Conservation (phyloP, 78 protist genomes). For the Planoprotostelium fungivorum region DNA sequence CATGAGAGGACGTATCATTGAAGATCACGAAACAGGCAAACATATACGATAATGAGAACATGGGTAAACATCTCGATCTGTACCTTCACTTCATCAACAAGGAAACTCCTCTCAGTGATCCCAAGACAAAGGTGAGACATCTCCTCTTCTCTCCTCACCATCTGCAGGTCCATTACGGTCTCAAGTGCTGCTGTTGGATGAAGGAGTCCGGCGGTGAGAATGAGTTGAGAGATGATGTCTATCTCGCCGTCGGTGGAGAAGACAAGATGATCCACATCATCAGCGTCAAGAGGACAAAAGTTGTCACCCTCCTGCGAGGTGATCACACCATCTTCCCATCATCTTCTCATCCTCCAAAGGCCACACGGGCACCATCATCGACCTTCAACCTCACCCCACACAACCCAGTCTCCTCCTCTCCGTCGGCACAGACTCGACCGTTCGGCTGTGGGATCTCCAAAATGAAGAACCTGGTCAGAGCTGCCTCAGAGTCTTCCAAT, state of each 20-base stretch:
- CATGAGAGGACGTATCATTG: neutral
- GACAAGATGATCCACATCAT: neutral
- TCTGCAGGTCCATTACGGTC: neutral
- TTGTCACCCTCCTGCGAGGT: neutral
- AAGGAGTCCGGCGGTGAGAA: neutral
- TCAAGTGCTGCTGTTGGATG: neutral
- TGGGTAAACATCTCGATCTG: neutral
- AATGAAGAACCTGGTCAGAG: neutral
- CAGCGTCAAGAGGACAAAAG: neutral
- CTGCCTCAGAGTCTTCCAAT: neutral
- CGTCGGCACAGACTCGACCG: neutral
- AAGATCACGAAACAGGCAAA: neutral
- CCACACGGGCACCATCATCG: neutral
- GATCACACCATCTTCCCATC: neutral
- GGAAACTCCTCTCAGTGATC: neutral
- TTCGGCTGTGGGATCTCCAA: neutral
- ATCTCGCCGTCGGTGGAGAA: neutral
- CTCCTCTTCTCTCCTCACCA: neutral
- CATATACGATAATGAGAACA: neutral
- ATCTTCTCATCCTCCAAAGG: neutral
- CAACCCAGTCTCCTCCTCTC: neutral
- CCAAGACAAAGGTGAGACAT: neutral
- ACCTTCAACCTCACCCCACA: neutral
- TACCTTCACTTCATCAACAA: neutral
- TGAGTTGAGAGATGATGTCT: neutral